Conservation (phyloP, 2,329 filamentous ascomycete species). For the Gliomastix tumulicola region DNA sequence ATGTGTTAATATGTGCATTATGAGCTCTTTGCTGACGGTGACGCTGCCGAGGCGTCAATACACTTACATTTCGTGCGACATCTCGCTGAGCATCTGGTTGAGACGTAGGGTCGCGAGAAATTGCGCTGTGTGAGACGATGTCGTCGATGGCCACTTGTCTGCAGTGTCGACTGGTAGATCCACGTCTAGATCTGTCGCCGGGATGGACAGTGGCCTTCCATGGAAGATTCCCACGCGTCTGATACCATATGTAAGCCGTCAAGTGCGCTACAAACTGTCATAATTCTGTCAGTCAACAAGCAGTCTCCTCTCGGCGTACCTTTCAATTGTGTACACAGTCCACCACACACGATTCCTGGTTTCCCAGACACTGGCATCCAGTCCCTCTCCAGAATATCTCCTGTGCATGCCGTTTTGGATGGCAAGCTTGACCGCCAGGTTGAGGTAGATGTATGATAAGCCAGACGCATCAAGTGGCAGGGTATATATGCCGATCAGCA, state of each 20-base stretch:
- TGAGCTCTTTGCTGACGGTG: no score
- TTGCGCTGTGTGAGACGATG: conserved; percentile 34
- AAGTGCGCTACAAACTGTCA: conserved; percentile 8
- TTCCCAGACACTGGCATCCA: conserved; percentile 41
- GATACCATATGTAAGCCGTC: no score
- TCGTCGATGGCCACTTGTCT: conserved; percentile 29
- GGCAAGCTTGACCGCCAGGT: conserved; percentile 46
- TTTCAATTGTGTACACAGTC: conserved; percentile 49
- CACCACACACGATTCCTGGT: conserved; percentile 49
- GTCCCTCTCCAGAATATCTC: conserved; percentile 35
- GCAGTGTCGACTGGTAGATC: conserved; percentile 40
- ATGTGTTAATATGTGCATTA: not conserved
- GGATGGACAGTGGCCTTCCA: conserved; percentile 46
- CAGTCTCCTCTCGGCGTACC: no score
- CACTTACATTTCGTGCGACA: conserved; percentile 29
- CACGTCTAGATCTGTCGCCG: conserved; percentile 44
- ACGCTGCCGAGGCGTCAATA: no score
- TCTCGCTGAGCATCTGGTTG: conserved; percentile 24
- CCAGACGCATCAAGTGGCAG: conserved; percentile 49
- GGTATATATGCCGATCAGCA: conserved; percentile 48
- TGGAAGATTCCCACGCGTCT: conserved; percentile 50
- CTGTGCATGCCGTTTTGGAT: conserved; percentile 56
- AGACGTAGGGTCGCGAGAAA: conserved; percentile 34
- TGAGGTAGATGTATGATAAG: conserved; percentile 49
- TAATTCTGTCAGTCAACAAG: no score